These are phyloP conservation scores for Ogataea trehaloabstinens DNA, from an alignment of 805 yeast genomes.

Conservation along the genomic window DNA sequence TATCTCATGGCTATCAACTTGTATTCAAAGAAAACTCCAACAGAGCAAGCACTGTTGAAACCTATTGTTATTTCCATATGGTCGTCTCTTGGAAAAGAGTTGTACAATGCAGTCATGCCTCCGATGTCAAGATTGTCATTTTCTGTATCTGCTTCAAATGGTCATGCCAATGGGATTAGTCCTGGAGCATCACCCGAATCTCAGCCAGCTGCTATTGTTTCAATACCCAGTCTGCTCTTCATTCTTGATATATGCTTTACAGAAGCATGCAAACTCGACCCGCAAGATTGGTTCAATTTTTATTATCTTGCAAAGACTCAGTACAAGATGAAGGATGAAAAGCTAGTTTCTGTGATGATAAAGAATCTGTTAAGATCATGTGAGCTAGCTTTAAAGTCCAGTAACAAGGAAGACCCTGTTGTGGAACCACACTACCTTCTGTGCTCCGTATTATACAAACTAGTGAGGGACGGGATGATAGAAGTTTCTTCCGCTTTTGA, in stretches of 20 bases:
- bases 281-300: constrained; percentile 58
- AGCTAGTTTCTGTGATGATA: constrained; percentile 31
- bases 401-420: constrained; percentile 49
- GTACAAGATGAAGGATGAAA: constrained; percentile 41
- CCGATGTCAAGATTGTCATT: constrained; percentile 69
- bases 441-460: constrained; percentile 58
- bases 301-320: constrained; percentile 59
- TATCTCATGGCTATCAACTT: constrained; percentile 69
- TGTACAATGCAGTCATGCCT: constrained; percentile 54
- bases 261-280: constrained; percentile 43
- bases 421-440: constrained; percentile 78
- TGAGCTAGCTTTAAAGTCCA: constrained; percentile 35
- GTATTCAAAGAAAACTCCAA: constrained; percentile 22
- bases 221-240: constrained; percentile 23
- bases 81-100: constrained; percentile 53
- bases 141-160: constrained; percentile 8
- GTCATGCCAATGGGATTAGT: neutral
- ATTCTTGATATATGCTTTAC: constrained; percentile 43
- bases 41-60: constrained; percentile 23
- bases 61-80: constrained; percentile 45
- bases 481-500: constrained; percentile 36
- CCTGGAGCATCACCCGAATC: neutral
- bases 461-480: constrained; percentile 39
- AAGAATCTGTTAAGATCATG: constrained; percentile 46
- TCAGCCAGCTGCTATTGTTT: constrained; percentile 21